Evolutionary conservation across 805 yeast species (phyloP), one percentile per base, ranked within the genome.

Genomic region (Candida odintsovae): DNA sequence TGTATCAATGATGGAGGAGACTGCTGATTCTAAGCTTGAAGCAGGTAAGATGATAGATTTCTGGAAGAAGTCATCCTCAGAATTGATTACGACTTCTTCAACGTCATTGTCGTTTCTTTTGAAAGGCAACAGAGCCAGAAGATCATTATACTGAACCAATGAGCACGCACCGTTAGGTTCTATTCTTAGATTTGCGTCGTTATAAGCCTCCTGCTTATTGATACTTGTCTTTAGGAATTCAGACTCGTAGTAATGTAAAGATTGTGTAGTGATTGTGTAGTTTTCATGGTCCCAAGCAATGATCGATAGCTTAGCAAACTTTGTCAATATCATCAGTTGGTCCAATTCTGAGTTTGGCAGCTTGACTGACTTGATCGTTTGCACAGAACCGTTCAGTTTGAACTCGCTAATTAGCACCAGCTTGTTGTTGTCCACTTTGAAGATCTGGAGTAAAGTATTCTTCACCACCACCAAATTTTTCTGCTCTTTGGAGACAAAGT

Each of bases 221-320:
- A 73, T 67, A 2, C 81, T 73, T 11, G 72, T 57, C 29, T 73
- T 69, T 38, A 74, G 75, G 43, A 89, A 69, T 22, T 78, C 78
- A 39, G 79, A 77, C 56, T 92, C 97, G 63, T 90, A 94, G 61
- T 77, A 89, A 66, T 94, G 99, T 43, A 94, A 68, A 43, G 96
- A 86, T 1, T 80, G 74, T 0, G 97, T 87, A 22, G 75, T 70
- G n/a, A 92, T 70, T 1, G 75, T 56, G 52, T 78, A 71, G n/a
- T 56, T 60, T 4, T 58, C 63, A 4, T 65, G 62, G 56, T 89
- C 83, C 87, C 95, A 94, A 46, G 74, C 73, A 25, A 92, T 65
- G 16, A 90, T 65, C 0, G 95, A 86, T 36, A 90, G 57, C 61
- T 92, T 92, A 26, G 97, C 96, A 43, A 69, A 69, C 49, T 80